Percentiles rank a stretch among this genome's conserved stretches.
These are phyloP conservation scores for Raddia guianensis DNA, from an alignment of 176 grass and related monocot genomes.

Conservation along the genomic window DNA sequence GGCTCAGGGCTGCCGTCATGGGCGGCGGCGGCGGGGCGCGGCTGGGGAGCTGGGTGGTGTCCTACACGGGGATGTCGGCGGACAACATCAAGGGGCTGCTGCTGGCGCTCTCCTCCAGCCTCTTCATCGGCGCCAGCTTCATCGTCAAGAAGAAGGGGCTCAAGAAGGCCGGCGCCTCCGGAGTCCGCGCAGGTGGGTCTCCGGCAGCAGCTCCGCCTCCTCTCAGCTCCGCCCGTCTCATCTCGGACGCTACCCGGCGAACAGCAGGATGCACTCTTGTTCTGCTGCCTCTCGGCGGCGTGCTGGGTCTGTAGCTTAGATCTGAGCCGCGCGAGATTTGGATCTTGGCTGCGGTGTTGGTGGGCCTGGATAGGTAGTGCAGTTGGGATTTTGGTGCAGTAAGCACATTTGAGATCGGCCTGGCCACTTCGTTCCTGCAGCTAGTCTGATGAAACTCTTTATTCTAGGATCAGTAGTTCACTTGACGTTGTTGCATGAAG, in stretches of 20 bases:
- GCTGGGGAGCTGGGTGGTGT: constrained; percentile 79
- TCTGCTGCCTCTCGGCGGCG: not conserved
- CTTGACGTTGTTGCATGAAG: not conserved
- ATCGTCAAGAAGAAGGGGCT: constrained; percentile 99
- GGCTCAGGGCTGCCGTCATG: not conserved
- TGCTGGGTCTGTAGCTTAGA: constrained; percentile 27
- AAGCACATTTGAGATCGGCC: not conserved
- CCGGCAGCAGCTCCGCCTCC: not conserved
- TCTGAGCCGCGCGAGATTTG: constrained; percentile 38
- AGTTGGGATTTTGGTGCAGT: not conserved
- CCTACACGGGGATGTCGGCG: constrained; percentile 90
- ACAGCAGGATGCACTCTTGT: not conserved
- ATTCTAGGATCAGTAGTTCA: not conserved
- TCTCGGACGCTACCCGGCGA: not conserved
- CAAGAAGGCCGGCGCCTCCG: constrained; percentile 91
- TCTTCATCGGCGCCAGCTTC: constrained; percentile 98
- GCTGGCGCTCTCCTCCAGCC: constrained; percentile 90
- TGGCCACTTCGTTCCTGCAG: not conserved
- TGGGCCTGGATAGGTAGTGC: not conserved
- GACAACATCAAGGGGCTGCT: constrained; percentile 98
- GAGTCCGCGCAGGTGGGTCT: constrained; percentile 78
- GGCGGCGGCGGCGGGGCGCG: constrained; percentile 30
- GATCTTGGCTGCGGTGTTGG: constrained; percentile 37
- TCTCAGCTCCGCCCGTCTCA: not conserved
- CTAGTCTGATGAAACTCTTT: not conserved